Percentiles rank a stretch among this genome's conserved stretches.
Conservation (phyloP, 495 filamentous ascomycete species). For the Entonaema liquescens region DNA sequence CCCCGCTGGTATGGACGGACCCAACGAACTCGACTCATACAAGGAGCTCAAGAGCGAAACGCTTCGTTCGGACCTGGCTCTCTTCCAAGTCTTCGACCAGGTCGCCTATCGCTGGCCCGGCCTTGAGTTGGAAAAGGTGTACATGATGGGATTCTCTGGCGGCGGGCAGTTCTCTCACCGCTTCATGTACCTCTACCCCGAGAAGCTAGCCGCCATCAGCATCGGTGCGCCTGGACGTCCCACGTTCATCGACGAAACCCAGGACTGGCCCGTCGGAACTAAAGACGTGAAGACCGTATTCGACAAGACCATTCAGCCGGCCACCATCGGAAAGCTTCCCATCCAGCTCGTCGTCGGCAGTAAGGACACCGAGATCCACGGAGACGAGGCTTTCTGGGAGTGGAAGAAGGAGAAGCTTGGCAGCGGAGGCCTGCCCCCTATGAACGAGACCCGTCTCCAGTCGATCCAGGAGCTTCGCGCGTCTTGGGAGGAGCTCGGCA, state of each 20-base stretch:
- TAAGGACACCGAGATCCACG: slow-evolving; percentile 31
- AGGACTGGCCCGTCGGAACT: slow-evolving; percentile 35
- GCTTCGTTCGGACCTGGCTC: slow-evolving; percentile 25
- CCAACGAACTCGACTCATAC: slow-evolving; percentile 32
- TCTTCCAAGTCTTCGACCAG: slow-evolving; percentile 33
- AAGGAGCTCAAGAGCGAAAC: slow-evolving; percentile 22
- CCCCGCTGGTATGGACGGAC: slow-evolving; percentile 31
- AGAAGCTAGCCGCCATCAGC: slow-evolving; percentile 36
- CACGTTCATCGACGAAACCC: slow-evolving; percentile 30
- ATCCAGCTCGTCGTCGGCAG: slow-evolving; percentile 38
- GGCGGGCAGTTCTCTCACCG: slow-evolving; percentile 44
- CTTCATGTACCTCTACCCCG: slow-evolving; percentile 47
- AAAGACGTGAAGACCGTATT: slow-evolving; percentile 35
- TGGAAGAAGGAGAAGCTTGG: slow-evolving; percentile 45
- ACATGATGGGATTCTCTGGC: slow-evolving; percentile 42
- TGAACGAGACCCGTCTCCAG: slow-evolving; percentile 54
- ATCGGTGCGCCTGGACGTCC: slow-evolving; percentile 41
- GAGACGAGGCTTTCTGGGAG: slow-evolving; percentile 41
- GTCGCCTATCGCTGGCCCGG: slow-evolving; percentile 37
- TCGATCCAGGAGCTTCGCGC: slow-evolving; percentile 42
- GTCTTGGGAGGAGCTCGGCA: slow-evolving; percentile 4
- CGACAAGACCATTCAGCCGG: slow-evolving; percentile 7
- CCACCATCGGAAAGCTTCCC: slow-evolving; percentile 17
- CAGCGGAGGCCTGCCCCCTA: slow-evolving; percentile 45
- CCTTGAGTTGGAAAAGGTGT: slow-evolving; percentile 35